Percentiles rank a stretch among this genome's conserved stretches.
phyloP scores from a whole-genome alignment of 176 grass and related monocot species.

The Bolboschoenus planiculmis region DNA sequence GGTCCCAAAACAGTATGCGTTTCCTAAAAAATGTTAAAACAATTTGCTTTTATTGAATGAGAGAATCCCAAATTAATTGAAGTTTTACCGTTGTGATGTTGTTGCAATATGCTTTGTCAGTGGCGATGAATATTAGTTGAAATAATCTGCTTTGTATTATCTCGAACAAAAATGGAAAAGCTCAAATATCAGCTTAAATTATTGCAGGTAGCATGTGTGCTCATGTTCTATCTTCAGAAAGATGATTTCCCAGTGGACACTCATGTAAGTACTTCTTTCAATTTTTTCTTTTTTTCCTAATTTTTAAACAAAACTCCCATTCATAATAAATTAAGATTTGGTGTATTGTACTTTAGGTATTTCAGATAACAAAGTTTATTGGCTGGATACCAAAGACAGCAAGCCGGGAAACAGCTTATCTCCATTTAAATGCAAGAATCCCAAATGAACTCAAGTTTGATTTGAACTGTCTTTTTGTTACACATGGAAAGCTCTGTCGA shows the following conservation, averaged over 20 bases:
- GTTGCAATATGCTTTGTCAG: too few relatives aligned
- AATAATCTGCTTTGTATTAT: too few relatives aligned
- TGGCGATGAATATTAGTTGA: too few relatives aligned
- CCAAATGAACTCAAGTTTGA: constrained; percentile 83
- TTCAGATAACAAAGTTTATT: constrained; percentile 68
- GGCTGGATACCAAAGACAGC: constrained; percentile 61
- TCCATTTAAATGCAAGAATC: constrained; percentile 75
- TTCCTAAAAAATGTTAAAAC: not conserved
- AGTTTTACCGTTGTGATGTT: too few relatives aligned
- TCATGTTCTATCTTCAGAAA: constrained; percentile 92
- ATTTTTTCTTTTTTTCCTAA: not conserved
- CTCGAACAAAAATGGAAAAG: too few relatives aligned
- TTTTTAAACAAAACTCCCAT: not conserved
- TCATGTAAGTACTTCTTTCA: constrained; percentile 46
- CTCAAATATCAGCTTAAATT: too few relatives aligned
- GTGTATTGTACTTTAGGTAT: constrained; percentile 53
- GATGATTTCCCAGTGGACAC: constrained; percentile 92
- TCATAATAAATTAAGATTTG: not conserved
- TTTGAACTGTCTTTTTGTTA: constrained; percentile 88
- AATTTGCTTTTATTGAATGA: too few relatives aligned
- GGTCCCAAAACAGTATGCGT: constrained; percentile 71
- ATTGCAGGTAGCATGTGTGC: constrained; percentile 65
- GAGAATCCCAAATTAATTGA: not conserved
- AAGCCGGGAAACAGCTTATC: constrained; percentile 65
- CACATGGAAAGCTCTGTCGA: constrained; percentile 82